Evolutionary conservation across 257 asterid genomes (phyloP).

Genomic region (Penstemon newberryi): DNA sequence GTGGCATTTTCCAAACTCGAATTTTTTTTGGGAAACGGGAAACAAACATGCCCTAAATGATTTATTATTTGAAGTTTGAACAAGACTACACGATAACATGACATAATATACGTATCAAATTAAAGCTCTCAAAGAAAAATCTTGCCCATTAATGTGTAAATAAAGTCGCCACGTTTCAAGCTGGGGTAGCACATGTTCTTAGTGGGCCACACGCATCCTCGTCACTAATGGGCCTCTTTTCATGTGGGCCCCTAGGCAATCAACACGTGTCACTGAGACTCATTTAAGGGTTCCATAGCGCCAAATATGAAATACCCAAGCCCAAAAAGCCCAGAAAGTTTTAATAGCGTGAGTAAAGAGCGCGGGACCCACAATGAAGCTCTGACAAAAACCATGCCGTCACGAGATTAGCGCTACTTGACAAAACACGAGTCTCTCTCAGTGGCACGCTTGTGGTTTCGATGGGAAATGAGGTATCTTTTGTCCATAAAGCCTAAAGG

Average conservation of each 20-base stretch:
- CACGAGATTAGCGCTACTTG: conserved; percentile 45
- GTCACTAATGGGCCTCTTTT: not conserved
- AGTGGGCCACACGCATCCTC: not conserved
- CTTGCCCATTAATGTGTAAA: conserved; percentile 6
- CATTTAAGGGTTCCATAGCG: conserved; percentile 18
- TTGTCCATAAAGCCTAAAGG: conserved; percentile 8
- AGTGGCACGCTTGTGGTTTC: conserved; percentile 25
- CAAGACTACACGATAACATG: too few relatives aligned
- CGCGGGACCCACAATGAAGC: conserved; percentile 27
- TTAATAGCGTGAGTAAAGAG: not conserved
- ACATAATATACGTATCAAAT: too few relatives aligned
- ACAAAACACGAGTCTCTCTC: conserved; percentile 35
- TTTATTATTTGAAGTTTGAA: too few relatives aligned
- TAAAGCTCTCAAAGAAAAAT: not conserved
- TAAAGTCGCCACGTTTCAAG: conserved; percentile 32
- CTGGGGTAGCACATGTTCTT: conserved; percentile 15
- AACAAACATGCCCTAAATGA: too few relatives aligned
- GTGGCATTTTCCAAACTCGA: too few relatives aligned
- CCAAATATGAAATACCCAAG: conserved; percentile 7
- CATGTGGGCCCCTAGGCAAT: conserved; percentile 12
- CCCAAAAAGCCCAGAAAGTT: not conserved
- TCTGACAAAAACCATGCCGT: conserved; percentile 52
- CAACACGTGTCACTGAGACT: conserved; percentile 34
- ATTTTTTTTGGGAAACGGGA: too few relatives aligned
- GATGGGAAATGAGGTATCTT: conserved; percentile 12